These are phyloP conservation scores for Debaryomycetaceae sp. DNA, from an alignment of 1,139 yeast genomes.

Conservation along the genomic window DNA sequence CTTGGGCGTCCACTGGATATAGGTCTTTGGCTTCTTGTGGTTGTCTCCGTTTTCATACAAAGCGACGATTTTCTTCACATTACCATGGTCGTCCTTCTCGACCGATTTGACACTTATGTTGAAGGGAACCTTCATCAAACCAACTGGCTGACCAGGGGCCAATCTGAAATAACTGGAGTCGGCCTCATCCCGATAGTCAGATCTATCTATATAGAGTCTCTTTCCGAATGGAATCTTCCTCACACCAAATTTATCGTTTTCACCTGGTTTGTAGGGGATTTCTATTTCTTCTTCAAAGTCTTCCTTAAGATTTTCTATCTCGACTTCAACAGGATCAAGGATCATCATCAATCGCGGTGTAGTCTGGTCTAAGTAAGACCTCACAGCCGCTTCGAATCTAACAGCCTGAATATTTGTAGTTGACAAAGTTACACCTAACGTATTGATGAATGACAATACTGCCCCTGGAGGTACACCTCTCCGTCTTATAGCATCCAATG, in stretches of 20 bases:
- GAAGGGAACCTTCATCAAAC: slow-evolving; percentile 89
- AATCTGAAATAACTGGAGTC: slow-evolving; percentile 73
- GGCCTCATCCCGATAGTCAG: slow-evolving; percentile 73
- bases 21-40: slow-evolving; percentile 83
- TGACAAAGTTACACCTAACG: slow-evolving; percentile 93
- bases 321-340: slow-evolving; percentile 79
- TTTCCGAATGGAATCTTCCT: slow-evolving; percentile 78
- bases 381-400: slow-evolving; percentile 85
- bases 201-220: slow-evolving; percentile 74
- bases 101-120: slow-evolving; percentile 71
- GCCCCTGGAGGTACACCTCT: slow-evolving; percentile 99
- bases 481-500: slow-evolving; percentile 91
- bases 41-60: slow-evolving; percentile 64
- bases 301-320: slow-evolving; percentile 77
- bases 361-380: slow-evolving; percentile 82
- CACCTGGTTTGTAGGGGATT: slow-evolving; percentile 91
- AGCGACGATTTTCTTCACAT: slow-evolving; percentile 67
- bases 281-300: slow-evolving; percentile 66
- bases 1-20: slow-evolving; percentile 93
- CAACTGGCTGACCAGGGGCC: slow-evolving; percentile 93
- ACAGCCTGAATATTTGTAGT: slow-evolving; percentile 87
- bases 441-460: slow-evolving; percentile 85
- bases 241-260: slow-evolving; percentile 60
- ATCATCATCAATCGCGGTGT: slow-evolving; percentile 96
- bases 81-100: slow-evolving; percentile 62